Evolutionary conservation across 2,329 filamentous ascomycete genomes (phyloP), one percentile per base, ranked within the genome.

Genomic region (Dactylellina leptospora): DNA sequence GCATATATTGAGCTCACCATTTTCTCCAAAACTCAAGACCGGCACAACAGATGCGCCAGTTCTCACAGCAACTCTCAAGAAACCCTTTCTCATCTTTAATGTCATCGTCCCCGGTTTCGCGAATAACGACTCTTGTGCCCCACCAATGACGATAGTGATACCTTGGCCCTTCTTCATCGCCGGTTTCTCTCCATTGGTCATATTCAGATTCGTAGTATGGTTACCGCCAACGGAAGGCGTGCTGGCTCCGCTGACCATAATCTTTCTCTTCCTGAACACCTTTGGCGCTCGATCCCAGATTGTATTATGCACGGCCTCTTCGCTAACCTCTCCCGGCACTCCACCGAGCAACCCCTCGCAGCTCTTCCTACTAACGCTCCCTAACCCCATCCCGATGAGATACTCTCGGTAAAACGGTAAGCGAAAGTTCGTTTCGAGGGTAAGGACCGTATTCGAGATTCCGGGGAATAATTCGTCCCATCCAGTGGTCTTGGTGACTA

Each of bases 381-480:
- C 88, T 38, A 97, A 83, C 4, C 95, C 95, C 84, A 96, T 88
- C 48, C 89, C 86, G 48, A 97, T 84, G n/a, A 93, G 88, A 80
- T 96, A 97, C 80, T 99, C 93, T 69, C 95, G 87, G 80, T 97
- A 97, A 47, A 97, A 85, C 0, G 95, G 95, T 36, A 97, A 89
- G 58, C 91, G 88, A 80, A 99, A 97, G 81, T 97, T 99, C 56
- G 89, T 89, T 77, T 97, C 95, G n/a, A 99, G 86, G 0, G 95
- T 99, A 30, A 97, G 83, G 20, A 97, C 83, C 5, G 91, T 93
- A 81, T 97, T 97, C 47, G 90, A 96, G 79, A 99, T 96, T 70
- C 92, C 93, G 0, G 95, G 95, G 77, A 97, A 99, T 73, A 96
- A 86, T 62, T 90, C 87, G 0, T 86, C 85, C 79, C 97, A 97